Evolutionary conservation across 495 filamentous ascomycete genomes (phyloP), one percentile per base, ranked within the genome.

Genomic region (Aspergillus cavernicola): DNA sequence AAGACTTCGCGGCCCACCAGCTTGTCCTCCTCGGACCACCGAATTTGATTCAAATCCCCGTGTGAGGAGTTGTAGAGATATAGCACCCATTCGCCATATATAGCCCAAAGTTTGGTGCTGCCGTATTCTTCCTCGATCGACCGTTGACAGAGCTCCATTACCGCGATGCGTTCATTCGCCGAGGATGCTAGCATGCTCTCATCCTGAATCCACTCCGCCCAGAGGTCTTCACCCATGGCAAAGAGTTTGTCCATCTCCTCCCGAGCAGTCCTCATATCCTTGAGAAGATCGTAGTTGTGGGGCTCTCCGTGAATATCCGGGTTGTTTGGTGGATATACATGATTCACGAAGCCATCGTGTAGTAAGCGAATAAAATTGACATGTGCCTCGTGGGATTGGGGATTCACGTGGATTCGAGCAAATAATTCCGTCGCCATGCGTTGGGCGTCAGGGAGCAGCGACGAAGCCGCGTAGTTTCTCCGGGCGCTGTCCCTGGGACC

Each of bases 61-160:
- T 82, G 78, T 23, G 82, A 72, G 26, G 75, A 66, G 23, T 71
- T 79, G 59, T 90, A 87, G 7, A 95, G 80, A 16, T 84, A 84
- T 61, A 87, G 81, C 54, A 96, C 80, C 77, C 86, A 97, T 58
- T 95, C 85, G 54, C 87, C 92, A 68, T 96, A 97, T 16, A 86
- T 79, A 50, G 84, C 76, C 92, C 95, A 98, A 13, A 98, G 76
- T 63, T 85, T 89, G 29, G 86, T 80, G 60, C 92, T 96, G 49
- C 80, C 84, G 37, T 86, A 83, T 63, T 97, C 92, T 56, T 92
- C 90, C 50, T 80, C 73, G 26, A 93, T 83, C 18, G 90, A 92
- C 55, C 82, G 85, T 38, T 84, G 79, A 66, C 85, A 96, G 18
- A 90, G 73, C 66, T 96, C 90, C 67, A 96, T 81, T n/a, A 96